Evolutionary conservation across 306 rosid species (phyloP), one percentile per base, ranked within the genome.

Genomic region (Ormosia semicastrata): DNA sequence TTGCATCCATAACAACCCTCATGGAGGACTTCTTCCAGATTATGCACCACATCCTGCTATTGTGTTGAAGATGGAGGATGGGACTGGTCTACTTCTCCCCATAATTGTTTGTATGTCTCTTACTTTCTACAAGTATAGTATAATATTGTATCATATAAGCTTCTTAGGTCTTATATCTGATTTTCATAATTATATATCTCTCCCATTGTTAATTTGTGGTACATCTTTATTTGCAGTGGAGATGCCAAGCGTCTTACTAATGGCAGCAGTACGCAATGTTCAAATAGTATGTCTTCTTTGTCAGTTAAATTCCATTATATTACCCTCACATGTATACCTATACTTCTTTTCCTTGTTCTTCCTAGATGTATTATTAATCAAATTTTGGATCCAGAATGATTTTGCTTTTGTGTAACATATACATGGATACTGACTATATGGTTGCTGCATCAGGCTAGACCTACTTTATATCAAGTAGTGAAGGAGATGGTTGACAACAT

Each of bases 11-110:
- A 92, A 92, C 89, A 90, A 86, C 60, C 97, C 92, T 56, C 93
- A 89, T 33, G 97, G 97, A 57, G 97, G 92, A 53, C 90, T 89
- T 83, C 89, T 92, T 63, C 95, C 95, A 7, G 91, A 92, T 84
- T 92, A 92, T 65, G 91, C 97, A 17, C 95, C 95, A 34, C 97
- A 92, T 87, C 97, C 95, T 40, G 95, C 97, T 15, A 92, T 92
- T 66, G 95, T 92, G 8, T 78, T 92, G 88, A 92, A 91, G 90
- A 90, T 92, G 91, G 95, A 92, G 80, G 97, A 92, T 78, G 97
- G 95, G 83, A 90, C 92, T 14, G 95, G 95, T 49, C 91, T 92
- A 82, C 95, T 92, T 88, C 95, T 92, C 66, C 97, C 97, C 43
- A 92, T 91, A 77, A 92, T 92, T 79, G 97, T 92, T 87, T 92